These are phyloP conservation scores for Aspergillus amoenus DNA, from an alignment of 2,329 filamentous ascomycete species.

Conservation along the genomic window DNA sequence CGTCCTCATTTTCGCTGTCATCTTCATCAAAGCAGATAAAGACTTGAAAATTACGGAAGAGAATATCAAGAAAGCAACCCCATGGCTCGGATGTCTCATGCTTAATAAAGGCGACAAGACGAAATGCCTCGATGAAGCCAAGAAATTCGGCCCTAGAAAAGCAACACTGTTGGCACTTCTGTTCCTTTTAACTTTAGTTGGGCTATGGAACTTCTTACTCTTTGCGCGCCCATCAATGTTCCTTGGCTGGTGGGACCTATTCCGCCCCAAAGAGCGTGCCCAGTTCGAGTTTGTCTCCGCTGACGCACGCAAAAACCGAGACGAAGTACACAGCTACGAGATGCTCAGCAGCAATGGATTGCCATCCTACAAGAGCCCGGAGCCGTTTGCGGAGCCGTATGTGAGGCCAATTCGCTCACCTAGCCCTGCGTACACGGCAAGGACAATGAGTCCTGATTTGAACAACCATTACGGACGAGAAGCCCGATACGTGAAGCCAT, in stretches of 20 bases:
- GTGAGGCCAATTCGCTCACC: constrained; percentile 22
- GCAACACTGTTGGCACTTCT: constrained; percentile 78
- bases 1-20: constrained; percentile 88
- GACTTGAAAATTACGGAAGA: constrained; percentile 59
- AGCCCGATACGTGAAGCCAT: constrained; percentile 48
- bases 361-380: constrained; percentile 32
- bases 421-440: constrained; percentile 13
- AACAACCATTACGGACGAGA: constrained; percentile 40
- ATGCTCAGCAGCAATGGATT: constrained; percentile 57
- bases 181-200: constrained; percentile 79
- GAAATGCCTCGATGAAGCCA: constrained; percentile 63
- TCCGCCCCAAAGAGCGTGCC: constrained; percentile 49
- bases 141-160: constrained; percentile 67
- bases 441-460: constrained; percentile 19
- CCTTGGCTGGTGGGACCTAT: constrained; percentile 73
- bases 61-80: constrained; percentile 55
- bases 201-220: constrained; percentile 79
- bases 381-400: constrained; percentile 32
- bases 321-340: constrained; percentile 72
- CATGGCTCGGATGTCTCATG: constrained; percentile 74
- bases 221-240: constrained; percentile 84
- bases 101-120: constrained; percentile 59
- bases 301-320: constrained; percentile 68
- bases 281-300: constrained; percentile 83
- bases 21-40: constrained; percentile 86